Evolutionary conservation across 306 rosid species (phyloP), one percentile per base, ranked within the genome.

Genomic region (Gastrolobium bilobum): DNA sequence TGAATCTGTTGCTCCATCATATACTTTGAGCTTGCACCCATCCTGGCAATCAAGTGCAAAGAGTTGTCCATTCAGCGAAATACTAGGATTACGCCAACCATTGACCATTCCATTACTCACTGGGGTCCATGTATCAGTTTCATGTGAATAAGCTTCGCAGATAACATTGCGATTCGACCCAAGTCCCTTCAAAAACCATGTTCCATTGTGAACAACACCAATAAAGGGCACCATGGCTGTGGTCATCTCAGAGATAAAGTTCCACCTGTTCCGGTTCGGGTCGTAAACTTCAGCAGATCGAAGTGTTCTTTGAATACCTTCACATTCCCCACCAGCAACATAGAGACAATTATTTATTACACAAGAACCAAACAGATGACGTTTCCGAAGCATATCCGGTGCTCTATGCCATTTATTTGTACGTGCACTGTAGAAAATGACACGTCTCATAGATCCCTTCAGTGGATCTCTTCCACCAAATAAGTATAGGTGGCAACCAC

Each of bases 311-410:
- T 93, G 99, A 74, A 90, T 91, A 71, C 99, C 99, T 79, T 93
- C 98, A 75, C 99, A 96, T 73, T 96, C 99, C 85, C 99, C 99
- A 47, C 99, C 99, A 10, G 99, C 98, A 59, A 96, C 98, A 44
- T 96, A 96, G 65, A 96, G 96, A 76, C 99, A 96, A 72, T 96
- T 96, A 60, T 96, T 96, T 72, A 96, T 96, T 42, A 93, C 99
- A 84, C 98, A 96, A 33, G 97, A 84, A 44, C 99, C 99, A 38
- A 96, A 96, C 31, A 90, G 86, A 77, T 96, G 99, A 46, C 99
- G 98, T 46, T 91, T 96, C 51, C 99, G 89, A 62, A 96, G 93
- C 99, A 96, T 96, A 79, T 96, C 98, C 0, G 98, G 99, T 44
- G 97, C 99, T 76, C 99, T 88, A 37, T 91, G 96, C 99, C 99